Evolutionary conservation across 495 filamentous ascomycete species (phyloP).

Genomic region (Wilcoxina mikolae): DNA sequence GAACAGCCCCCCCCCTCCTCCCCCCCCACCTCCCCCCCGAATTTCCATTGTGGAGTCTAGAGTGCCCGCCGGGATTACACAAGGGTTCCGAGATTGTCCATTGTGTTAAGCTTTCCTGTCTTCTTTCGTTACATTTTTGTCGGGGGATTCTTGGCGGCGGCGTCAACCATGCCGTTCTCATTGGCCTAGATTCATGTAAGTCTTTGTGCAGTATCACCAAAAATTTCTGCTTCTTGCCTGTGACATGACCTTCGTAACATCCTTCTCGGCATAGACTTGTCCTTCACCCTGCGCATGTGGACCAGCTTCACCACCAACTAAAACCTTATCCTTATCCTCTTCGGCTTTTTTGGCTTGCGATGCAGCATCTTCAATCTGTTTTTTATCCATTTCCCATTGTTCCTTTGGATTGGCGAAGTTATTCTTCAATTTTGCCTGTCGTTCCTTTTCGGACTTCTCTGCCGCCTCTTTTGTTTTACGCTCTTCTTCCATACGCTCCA

Average conservation of each 20-base stretch:
- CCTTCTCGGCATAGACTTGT: constrained; percentile 12
- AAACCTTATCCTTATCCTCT: not conserved
- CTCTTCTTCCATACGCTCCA: constrained; percentile 67
- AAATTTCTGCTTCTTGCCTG: not conserved
- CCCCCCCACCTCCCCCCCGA: not conserved
- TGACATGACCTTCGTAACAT: not conserved
- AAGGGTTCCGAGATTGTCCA: not conserved
- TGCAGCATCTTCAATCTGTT: constrained; percentile 52
- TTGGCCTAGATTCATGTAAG: constrained; percentile 1
- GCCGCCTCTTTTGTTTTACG: constrained; percentile 44
- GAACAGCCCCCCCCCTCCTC: not conserved
- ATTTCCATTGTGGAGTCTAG: not conserved
- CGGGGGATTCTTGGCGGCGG: not conserved
- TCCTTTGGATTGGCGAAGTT: constrained; percentile 46
- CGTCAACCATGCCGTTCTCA: constrained; percentile 6
- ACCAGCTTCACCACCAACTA: constrained; percentile 17
- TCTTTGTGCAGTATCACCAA: not conserved
- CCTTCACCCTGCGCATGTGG: constrained; percentile 22
- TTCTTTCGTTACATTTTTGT: not conserved
- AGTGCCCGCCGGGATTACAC: not conserved
- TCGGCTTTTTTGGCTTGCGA: constrained; percentile 36
- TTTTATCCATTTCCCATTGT: constrained; percentile 75
- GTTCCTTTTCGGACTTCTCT: constrained; percentile 40
- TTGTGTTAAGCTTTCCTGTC: not conserved
- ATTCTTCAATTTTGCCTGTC: constrained; percentile 37